Base-by-base conservation (phyloP, 306 rosid genomes). In the Styphnolobium japonicum region DNA sequence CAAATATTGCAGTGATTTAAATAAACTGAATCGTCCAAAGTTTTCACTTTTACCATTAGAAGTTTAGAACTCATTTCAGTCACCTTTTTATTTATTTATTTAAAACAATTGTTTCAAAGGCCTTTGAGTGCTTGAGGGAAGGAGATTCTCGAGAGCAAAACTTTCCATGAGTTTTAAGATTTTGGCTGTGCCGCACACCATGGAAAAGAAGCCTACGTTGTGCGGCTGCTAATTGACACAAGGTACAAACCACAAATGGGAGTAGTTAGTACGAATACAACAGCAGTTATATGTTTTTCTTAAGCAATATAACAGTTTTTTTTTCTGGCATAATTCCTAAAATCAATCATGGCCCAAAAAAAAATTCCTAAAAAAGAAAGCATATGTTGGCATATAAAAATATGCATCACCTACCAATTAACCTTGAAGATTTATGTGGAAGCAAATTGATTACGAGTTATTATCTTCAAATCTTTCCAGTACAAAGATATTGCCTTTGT, bases 401-500 rank as follows among this genome's bases (percentile, higher is more conserved):
- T 15, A 52, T 23, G 43, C 67, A 5, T 51, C 1, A 34, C 11
- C 7, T 16, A 37, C 56, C 25, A 42, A 52, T 49, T 80, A 64
- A 62, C 3, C 31, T 53, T 5, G 70, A 80, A 10, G 31, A 29
- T 3, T 27, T 18, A 66, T 23, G 29, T 14, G 61, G 39, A 56
- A 27, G 19, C 0, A 62, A 40, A 21, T n/a, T n/a, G 14, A 43
- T 27, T 36, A 87, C 0, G 67, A 65, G 18, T 51, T 68, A 23
- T 42, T 22, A 39, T 85, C 89, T 77, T 84, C 85, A 72, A 80
- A 75, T 83, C 90, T 89, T 76, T 93, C 94, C 73, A 91, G 70
- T 12, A 92, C 82, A 88, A 93, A 93, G 77, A 93, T 80, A 81
- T 92, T 92, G 82, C 88, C 92, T 81, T 86, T 90, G 78, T 92